Evolutionary conservation across 306 rosid genomes (phyloP).

Genomic region (Arachis hypogaea): DNA sequence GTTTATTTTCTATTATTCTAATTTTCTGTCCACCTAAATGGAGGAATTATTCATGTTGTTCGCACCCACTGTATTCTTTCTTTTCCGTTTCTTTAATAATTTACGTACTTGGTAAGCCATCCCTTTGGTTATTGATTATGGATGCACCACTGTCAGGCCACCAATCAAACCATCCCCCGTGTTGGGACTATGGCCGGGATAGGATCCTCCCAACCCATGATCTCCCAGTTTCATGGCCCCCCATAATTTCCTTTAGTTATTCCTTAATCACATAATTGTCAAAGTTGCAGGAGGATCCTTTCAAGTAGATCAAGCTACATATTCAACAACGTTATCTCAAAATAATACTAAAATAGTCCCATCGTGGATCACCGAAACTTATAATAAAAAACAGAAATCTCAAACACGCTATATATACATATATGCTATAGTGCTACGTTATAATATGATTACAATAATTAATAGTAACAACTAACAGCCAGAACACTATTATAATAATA

Average conservation of each 20-base stretch:
- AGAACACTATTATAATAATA: no score
- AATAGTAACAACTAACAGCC: not conserved
- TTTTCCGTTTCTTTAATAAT: no score
- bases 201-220: not conserved
- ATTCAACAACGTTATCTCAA: conserved; percentile 12
- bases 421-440: not conserved
- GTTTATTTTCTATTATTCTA: no score
- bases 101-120: no score
- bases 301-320: not conserved
- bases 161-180: not conserved
- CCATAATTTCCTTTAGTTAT: not conserved
- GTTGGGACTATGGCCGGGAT: not conserved
- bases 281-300: not conserved
- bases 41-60: no score
- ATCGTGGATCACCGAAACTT: conserved; percentile 34
- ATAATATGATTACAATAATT: no score
- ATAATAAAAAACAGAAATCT: not conserved
- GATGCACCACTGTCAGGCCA: not conserved
- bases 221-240: not conserved
- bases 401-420: not conserved
- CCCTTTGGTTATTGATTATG: not conserved
- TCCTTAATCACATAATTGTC: not conserved
- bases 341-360: conserved; percentile 13
- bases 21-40: no score
- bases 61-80: no score